phyloP scores from a whole-genome alignment of 306 rosid genomes.

The Quillaja saponaria region DNA sequence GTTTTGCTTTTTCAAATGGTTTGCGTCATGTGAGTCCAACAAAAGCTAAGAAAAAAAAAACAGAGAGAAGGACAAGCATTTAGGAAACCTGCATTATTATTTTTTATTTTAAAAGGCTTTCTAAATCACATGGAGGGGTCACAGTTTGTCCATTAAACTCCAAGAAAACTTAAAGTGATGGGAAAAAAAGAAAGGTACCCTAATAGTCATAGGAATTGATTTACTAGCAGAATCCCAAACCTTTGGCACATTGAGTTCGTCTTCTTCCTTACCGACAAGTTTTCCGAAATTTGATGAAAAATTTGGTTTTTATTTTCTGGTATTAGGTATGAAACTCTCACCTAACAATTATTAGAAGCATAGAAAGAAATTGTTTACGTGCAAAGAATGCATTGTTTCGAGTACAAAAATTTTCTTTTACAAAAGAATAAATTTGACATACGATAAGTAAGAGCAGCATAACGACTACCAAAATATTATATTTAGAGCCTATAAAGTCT shows the following conservation, averaged over 20 bases:
- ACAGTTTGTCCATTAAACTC: constrained; percentile 60
- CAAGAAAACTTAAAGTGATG: constrained; percentile 45
- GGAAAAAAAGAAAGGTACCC: constrained; percentile 38
- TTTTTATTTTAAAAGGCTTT: constrained; percentile 31
- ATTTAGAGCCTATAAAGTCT: no score
- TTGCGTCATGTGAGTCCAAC: constrained; percentile 67
- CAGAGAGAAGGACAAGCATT: constrained; percentile 64
- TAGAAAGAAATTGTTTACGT: no score
- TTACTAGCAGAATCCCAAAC: constrained; percentile 22
- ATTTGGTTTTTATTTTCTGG: no score
- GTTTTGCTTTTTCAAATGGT: no score
- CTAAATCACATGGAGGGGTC: constrained; percentile 86
- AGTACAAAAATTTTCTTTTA: no score
- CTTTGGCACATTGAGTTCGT: constrained; percentile 30
- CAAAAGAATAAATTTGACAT: no score
- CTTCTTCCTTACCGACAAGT: constrained; percentile 45
- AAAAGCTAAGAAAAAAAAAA: constrained; percentile 50
- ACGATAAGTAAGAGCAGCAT: no score
- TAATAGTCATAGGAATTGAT: constrained; percentile 38
- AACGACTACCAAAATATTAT: no score
- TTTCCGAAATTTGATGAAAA: no score
- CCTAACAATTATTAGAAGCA: no score
- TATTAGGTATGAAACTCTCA: no score
- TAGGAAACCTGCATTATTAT: constrained; percentile 33
- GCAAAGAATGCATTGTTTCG: no score